These are phyloP conservation scores for Macrotyloma uniflorum DNA, from an alignment of 306 rosid genomes.

Conservation along the genomic window DNA sequence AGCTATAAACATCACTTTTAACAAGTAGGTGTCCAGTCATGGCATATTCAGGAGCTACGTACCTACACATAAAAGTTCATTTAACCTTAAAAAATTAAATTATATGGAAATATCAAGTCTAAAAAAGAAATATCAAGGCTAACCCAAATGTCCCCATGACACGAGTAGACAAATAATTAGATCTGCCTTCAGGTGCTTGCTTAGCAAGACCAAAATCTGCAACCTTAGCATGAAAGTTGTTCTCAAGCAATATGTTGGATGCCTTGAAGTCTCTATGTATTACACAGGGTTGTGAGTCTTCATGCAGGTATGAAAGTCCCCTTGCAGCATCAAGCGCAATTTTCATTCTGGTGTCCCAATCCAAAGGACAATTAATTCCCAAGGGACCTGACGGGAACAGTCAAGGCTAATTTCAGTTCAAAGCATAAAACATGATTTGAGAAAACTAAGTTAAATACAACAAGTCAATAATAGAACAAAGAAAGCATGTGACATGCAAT, in stretches of 20 bases:
- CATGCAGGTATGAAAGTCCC: conserved; percentile 95
- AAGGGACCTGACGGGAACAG: conserved; percentile 66
- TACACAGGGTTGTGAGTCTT: conserved; percentile 96
- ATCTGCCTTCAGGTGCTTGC: conserved; percentile 95
- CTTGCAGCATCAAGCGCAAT: conserved; percentile 98
- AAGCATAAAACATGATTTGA: conserved; percentile 1
- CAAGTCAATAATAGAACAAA: neutral
- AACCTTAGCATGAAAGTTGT: conserved; percentile 90
- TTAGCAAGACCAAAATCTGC: conserved; percentile 99
- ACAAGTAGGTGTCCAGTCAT: conserved; percentile 96
- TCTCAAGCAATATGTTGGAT: conserved; percentile 93
- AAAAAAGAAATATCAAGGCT: conserved; percentile 41
- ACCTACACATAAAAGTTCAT: conserved; percentile 56
- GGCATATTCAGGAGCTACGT: conserved; percentile 98
- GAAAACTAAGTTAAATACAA: neutral
- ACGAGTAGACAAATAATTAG: conserved; percentile 88
- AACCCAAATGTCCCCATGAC: conserved; percentile 99
- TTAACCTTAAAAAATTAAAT: conserved; percentile 23
- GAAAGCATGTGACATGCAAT: conserved; percentile 18
- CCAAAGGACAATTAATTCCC: conserved; percentile 94
- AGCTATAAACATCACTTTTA: conserved; percentile 98
- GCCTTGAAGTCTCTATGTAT: conserved; percentile 98
- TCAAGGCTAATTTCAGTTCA: conserved; percentile 25
- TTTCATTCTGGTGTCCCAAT: conserved; percentile 98
- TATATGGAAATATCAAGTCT: conserved; percentile 8